Conservation (phyloP, 2,329 filamentous ascomycete species). For the Rutstroemia sydowiana region DNA sequence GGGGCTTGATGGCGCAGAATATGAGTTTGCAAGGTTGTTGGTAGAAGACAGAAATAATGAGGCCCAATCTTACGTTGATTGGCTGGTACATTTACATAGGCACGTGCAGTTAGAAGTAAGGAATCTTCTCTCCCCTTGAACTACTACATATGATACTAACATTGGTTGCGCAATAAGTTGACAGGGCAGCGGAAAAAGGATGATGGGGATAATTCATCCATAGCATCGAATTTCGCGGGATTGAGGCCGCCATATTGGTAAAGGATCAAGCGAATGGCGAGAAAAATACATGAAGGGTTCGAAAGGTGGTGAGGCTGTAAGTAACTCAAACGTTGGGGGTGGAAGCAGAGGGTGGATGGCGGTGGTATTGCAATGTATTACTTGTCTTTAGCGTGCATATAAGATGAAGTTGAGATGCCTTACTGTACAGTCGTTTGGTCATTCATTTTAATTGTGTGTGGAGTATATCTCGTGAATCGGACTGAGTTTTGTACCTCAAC, state of each 20-base stretch:
- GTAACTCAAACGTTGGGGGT: too few species aligned
- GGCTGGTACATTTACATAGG: slow-evolving; percentile 92
- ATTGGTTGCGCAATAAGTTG: slow-evolving; percentile 37
- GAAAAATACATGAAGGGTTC: too few species aligned
- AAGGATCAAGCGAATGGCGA: too few species aligned
- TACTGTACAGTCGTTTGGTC: too few species aligned
- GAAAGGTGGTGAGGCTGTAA: too few species aligned
- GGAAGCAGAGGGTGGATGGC: too few species aligned
- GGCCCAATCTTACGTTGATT: slow-evolving; percentile 96
- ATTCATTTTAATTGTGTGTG: too few species aligned
- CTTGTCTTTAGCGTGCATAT: too few species aligned
- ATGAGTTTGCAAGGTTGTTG: slow-evolving; percentile 85
- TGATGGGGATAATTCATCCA: slow-evolving; percentile 40
- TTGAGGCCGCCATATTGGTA: slow-evolving; percentile 56
- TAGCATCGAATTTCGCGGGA: slow-evolving; percentile 49
- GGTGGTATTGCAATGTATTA: too few species aligned
- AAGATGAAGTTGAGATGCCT: too few species aligned
- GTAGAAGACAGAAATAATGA: slow-evolving; percentile 97
- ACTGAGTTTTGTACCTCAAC: too few species aligned
- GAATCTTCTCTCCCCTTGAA: slow-evolving; percentile 11
- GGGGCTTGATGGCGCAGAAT: slow-evolving; percentile 89
- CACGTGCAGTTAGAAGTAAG: slow-evolving; percentile 82
- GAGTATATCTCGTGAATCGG: too few species aligned
- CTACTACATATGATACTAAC: slow-evolving; percentile 2
- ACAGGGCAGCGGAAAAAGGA: slow-evolving; percentile 67